Base-by-base conservation (phyloP, 2,329 filamentous ascomycete species). In the Chaetomiaceae sp. region DNA sequence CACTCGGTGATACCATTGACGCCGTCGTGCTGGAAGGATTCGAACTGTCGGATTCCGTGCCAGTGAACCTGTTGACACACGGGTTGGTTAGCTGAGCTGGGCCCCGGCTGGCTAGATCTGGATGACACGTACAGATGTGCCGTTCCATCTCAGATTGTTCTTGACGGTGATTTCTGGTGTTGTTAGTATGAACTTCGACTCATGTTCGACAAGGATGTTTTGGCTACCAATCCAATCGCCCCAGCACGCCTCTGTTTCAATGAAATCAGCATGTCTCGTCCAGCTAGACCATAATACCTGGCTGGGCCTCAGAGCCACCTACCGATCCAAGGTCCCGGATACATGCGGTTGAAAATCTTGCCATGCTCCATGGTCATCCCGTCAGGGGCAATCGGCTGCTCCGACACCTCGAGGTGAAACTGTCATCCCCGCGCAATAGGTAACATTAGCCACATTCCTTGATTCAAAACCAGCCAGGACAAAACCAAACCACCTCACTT, bases 1-100 rank as follows among this genome's bases (percentile, higher is more conserved):
- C 68, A 68, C 59, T 85, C 81, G 1, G 75, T 74, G 2, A 84
- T 64, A 2, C 81, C 81, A 0, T 80, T 78, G 0, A 80, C 75
- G 27, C 82, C 82, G 54, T 85, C 82, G 0, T 79, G 76, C 80
- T 80, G 84, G 0, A 79, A 77, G 0, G 79, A 82, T 18, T 68
- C 67, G 1, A 66, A 58, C 69, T 80, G 77, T 30, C 76, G 74
- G 29, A 82, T 67, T 8, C 74, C 74, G 16, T 48, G 45, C 33
- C 33, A 48, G 23, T 48, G 45, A 8, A 47, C n/a, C n/a, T n/a
- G n/a, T n/a, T n/a, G n/a, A n/a, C n/a, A n/a, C n/a, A n/a, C n/a
- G n/a, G n/a, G n/a, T n/a, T n/a, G n/a, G n/a, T n/a, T n/a, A n/a
- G n/a, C n/a, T n/a, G n/a, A n/a, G n/a, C n/a, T n/a, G n/a, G n/a